Evolutionary conservation across 352 stramenopile genomes (phyloP).

Genomic region (Phytophthora agathidicida): DNA sequence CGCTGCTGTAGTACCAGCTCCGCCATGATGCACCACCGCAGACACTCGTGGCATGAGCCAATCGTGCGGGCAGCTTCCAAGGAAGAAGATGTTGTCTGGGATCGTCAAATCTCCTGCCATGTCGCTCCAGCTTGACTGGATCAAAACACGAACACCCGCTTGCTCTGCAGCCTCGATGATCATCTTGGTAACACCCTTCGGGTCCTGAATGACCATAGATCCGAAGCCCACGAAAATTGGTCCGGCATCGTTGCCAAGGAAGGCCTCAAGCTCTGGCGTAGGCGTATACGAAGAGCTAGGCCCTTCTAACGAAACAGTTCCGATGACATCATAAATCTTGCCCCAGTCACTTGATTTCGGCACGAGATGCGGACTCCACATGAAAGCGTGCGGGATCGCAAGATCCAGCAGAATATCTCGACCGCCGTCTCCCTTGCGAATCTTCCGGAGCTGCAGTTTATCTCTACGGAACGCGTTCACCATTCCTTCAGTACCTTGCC

Average conservation of each 20-base stretch:
- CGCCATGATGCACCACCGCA: conserved; percentile 85
- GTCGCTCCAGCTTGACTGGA: conserved; percentile 91
- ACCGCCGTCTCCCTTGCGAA: conserved; percentile 65
- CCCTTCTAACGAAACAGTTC: conserved; percentile 71
- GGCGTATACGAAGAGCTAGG: conserved; percentile 54
- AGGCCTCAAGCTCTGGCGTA: conserved; percentile 59
- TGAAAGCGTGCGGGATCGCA: conserved; percentile 87
- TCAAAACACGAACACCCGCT: conserved; percentile 80
- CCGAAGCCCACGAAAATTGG: conserved; percentile 96
- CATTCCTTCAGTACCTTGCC: conserved; percentile 63
- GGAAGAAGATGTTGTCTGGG: conserved; percentile 66
- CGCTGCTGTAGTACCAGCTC: conserved; percentile 91
- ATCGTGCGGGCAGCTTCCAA: conserved; percentile 84
- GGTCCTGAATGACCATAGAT: conserved; percentile 91
- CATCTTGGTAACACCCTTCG: conserved; percentile 74
- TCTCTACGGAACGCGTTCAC: conserved; percentile 85
- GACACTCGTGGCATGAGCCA: conserved; percentile 92
- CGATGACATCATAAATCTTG: conserved; percentile 87
- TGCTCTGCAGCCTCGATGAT: conserved; percentile 79
- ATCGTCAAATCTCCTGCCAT: conserved; percentile 58
- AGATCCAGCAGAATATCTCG: conserved; percentile 65
- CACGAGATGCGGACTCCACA: conserved; percentile 90
- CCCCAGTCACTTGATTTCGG: conserved; percentile 92
- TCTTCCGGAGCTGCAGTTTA: conserved; percentile 61
- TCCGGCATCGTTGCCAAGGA: conserved; percentile 60